Evolutionary conservation across 1,284 basidiomycete species (phyloP), one percentile per base, ranked within the genome.

Genomic region (Meripilus lineatus): DNA sequence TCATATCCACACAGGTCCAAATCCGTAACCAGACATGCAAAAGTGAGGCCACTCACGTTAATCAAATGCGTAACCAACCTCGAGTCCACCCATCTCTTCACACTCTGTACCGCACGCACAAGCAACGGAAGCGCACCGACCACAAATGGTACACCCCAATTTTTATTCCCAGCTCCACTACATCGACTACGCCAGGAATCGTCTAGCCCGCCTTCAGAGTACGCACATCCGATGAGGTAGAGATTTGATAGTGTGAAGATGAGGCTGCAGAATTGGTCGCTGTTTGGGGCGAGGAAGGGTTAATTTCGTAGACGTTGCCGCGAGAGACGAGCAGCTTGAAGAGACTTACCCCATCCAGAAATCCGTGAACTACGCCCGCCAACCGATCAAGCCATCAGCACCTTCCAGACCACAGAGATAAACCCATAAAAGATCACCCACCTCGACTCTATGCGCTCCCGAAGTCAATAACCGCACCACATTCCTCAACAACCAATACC

Each of bases 1-100:
- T 32, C 39, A 45, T 22, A 8, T 21, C 23, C 11, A 10, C 5
- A 8, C 10, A 13, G 20, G 24, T n/a, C 10, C 3, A 32, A 15
- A 33, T 22, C 11, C 15, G 10, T 30, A 32, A 18, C 5, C 18
- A 17, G 22, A 25, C 3, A n/a, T n/a, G n/a, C n/a, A n/a, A n/a
- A n/a, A n/a, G n/a, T n/a, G n/a, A n/a, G n/a, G n/a, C 11, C 7
- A 46, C 50, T 40, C 42, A 62, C 62, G 44, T 97, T 97, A 59
- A 96, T 78, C 24, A 97, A 68, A 70, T 97, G 93, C 0, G 86
- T 86, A 22, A 69, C 56, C 23, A 87, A 66, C 33, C 70, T 68
- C 6, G 88, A 90, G 61, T 96, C 93, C 30, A 65, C 65, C 62
- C 84, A 97, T 70, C 94, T 90, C 55, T 84, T 86, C 33, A 95